These are phyloP conservation scores for Chimonanthus praecox DNA, from an alignment of 164 flowering plant genomes.

Conservation along the genomic window DNA sequence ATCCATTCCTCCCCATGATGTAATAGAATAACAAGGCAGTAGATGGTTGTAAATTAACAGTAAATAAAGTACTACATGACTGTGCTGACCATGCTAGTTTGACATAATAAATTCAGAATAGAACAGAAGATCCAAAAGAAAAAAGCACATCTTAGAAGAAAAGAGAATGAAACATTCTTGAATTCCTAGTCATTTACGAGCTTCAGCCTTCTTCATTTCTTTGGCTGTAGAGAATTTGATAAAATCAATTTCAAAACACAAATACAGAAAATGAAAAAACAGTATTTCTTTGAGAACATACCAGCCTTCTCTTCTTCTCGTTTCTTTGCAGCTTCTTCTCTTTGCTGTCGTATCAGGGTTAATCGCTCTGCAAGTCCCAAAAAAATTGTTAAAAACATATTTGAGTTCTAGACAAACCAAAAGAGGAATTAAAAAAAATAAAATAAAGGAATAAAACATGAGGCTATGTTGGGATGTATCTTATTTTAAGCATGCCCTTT, in stretches of 20 bases:
- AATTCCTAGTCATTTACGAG: conserved; percentile 25
- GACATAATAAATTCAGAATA: neutral
- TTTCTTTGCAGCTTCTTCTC: conserved; percentile 82
- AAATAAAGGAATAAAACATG: neutral
- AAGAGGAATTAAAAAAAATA: neutral
- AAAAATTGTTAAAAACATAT: neutral
- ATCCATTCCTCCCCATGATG: neutral
- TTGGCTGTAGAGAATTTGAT: conserved; percentile 43
- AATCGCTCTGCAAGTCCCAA: conserved; percentile 52
- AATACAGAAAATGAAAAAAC: neutral
- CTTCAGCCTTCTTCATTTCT: conserved; percentile 66
- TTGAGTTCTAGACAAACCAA: neutral
- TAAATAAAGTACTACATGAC: neutral
- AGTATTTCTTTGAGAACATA: conserved; percentile 16
- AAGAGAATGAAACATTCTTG: neutral
- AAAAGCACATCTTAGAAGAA: too few species aligned
- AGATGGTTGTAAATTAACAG: neutral
- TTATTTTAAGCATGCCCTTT: neutral
- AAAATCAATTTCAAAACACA: conserved; percentile 1
- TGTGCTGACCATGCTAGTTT: neutral
- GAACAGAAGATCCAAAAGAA: neutral
- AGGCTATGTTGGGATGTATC: neutral
- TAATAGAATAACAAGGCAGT: neutral
- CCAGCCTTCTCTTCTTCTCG: conserved; percentile 90
- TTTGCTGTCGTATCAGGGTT: conserved; percentile 66